Conservation (phyloP, 306 rosid species). For the Quercus mongolica region DNA sequence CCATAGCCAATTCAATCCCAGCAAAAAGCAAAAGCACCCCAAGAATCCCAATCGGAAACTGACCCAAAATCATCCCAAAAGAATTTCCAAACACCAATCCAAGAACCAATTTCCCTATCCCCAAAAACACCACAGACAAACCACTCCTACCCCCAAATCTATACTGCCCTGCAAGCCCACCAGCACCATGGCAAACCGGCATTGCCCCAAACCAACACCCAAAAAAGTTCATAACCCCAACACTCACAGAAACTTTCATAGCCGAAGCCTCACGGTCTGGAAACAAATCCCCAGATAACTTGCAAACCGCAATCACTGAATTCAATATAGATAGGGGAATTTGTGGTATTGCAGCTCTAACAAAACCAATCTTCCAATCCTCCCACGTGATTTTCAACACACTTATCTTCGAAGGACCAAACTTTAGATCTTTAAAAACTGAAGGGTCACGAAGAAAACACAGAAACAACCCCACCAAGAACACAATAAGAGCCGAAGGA, state of each 20-base stretch:
- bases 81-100: conserved; percentile 70
- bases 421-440: conserved; percentile 35
- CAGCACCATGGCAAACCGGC: conserved; percentile 91
- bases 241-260: conserved; percentile 58
- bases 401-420: conserved; percentile 52
- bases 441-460: conserved; percentile 64
- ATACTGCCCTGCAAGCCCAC: conserved; percentile 84
- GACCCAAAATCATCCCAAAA: conserved; percentile 46
- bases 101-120: conserved; percentile 50
- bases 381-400: conserved; percentile 54
- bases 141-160: conserved; percentile 85
- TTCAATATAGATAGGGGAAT: conserved; percentile 67
- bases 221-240: conserved; percentile 67
- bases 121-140: conserved; percentile 65
- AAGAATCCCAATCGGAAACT: conserved; percentile 60
- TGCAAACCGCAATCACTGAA: conserved; percentile 79
- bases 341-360: conserved; percentile 69
- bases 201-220: conserved; percentile 94
- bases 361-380: conserved; percentile 68
- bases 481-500: conserved; percentile 64
- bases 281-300: conserved; percentile 69
- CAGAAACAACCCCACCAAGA: conserved; percentile 48
- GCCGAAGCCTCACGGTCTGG: conserved; percentile 75
- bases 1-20: conserved; percentile 76
- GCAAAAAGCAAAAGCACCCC: conserved; percentile 74